Base-by-base conservation (phyloP, 164 flowering plant genomes). In the Hamamelis virginiana region DNA sequence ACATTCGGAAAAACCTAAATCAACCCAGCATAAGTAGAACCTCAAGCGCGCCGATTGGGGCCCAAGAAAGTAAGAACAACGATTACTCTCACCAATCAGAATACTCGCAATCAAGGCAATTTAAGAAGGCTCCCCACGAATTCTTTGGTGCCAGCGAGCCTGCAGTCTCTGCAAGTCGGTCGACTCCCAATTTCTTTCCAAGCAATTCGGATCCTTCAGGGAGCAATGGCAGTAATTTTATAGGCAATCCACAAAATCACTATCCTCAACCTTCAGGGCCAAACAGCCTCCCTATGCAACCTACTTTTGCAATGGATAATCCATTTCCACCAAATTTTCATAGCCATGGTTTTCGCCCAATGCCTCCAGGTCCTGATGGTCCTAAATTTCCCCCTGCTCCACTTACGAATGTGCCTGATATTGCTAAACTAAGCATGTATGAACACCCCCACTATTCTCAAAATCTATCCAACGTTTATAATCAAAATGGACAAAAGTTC, bases 101-200 rank as follows among this genome's bases (percentile, higher is more conserved):
- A 62, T 43, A 78, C 65, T 21, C 67, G 38, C 77, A 64, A 44
- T 68, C 69, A 58, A 83, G 75, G 68, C 84, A 72, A 70, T 70
- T 77, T 72, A 81, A 76, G 76, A 85, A 80, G 72, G 85, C 86
- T 46, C 83, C 87, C 3, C 89, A 82, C 59, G 89, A 91, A 46
- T 82, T 80, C 65, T 77, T 78, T 82, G 79, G 82, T 62, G 45
- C 76, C 64, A 66, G 77, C 66, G 77, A 71, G 43, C 77, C 78
- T 26, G 71, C 27, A 65, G 44, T 69, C 59, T 66, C 80, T 10
- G 23, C 66, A 33, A 78, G 67, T 76, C 75, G 75, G 64, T 69
- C 85, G 55, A 59, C 71, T 27, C 69, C 86, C n/a, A 79, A 64
- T 73, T 65, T 60, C 22, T 23, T 55, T 70, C 80, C 81, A 41